Percentiles rank a stretch among this genome's conserved stretches.
phyloP scores from a whole-genome alignment of 1,284 basidiomycete species.

The Cryptococcus sp. region DNA sequence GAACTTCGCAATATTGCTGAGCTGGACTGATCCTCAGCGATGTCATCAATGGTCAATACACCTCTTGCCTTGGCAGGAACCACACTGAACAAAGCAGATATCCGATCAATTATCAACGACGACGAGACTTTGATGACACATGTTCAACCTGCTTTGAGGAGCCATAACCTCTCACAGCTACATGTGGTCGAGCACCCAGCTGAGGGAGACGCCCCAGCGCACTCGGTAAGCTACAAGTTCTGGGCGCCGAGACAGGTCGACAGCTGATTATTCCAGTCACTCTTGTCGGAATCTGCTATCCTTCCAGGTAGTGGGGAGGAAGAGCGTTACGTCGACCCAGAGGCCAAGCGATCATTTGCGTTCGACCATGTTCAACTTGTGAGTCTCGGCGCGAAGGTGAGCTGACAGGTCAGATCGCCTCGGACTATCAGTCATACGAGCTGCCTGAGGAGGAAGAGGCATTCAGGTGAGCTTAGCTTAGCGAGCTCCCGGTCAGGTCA shows the following conservation, averaged over 20 bases:
- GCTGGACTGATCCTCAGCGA: constrained; percentile 51
- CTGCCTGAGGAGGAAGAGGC: constrained; percentile 63
- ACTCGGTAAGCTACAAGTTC: constrained; percentile 18
- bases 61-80: background rate
- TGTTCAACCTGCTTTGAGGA: constrained; percentile 66
- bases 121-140: constrained; percentile 73
- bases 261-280: constrained; percentile 18
- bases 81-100: constrained; percentile 56
- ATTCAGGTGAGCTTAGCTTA: constrained; percentile 58
- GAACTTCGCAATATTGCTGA: background rate
- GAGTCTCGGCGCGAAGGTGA: constrained; percentile 33
- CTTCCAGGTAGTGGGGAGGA: constrained; percentile 30
- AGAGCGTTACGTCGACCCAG: constrained; percentile 74
- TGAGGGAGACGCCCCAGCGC: constrained; percentile 19
- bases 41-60: constrained; percentile 69
- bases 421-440: constrained; percentile 62
- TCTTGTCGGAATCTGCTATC: constrained; percentile 35
- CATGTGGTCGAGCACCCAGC: constrained; percentile 63
- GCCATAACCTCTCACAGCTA: constrained; percentile 83
- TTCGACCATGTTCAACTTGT: constrained; percentile 79
- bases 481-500: background rate
- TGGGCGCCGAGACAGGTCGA: background rate
- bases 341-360: constrained; percentile 67
- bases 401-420: constrained; percentile 59
- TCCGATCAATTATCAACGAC: constrained; percentile 79